Conservation (phyloP, 2,329 filamentous ascomycete genomes). For the Phialophora verrucosa region DNA sequence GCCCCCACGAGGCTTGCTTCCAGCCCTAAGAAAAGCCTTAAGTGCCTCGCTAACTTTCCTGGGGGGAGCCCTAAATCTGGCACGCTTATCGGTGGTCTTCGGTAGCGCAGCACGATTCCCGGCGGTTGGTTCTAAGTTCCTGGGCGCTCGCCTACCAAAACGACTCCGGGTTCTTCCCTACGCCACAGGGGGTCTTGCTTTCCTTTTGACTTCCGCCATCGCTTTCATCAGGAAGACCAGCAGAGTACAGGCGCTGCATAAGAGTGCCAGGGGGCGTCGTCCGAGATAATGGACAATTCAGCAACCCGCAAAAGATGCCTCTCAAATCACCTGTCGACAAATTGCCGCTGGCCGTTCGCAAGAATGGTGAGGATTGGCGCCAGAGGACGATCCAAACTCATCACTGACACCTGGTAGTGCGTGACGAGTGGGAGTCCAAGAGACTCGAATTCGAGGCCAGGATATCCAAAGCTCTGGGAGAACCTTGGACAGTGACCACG, state of each 20-base stretch:
- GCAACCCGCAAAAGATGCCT: slow-evolving; percentile 15
- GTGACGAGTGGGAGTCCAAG: slow-evolving; percentile 59
- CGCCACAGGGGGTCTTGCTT: background rate
- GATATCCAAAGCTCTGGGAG: slow-evolving; percentile 55
- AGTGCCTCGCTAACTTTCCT: background rate
- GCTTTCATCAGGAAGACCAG: background rate
- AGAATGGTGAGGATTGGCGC: slow-evolving; percentile 19
- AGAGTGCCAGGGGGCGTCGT: background rate
- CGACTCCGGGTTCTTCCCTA: background rate
- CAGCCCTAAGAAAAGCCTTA: background rate
- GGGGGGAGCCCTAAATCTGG: background rate
- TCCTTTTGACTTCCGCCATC: background rate
- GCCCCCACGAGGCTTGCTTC: slow-evolving; percentile 1
- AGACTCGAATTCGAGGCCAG: slow-evolving; percentile 53
- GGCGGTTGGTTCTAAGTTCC: background rate
- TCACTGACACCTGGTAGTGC: slow-evolving; percentile 48
- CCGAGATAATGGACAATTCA: background rate
- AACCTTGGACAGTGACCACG: slow-evolving; percentile 58
- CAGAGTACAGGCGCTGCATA: background rate
- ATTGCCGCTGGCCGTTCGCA: slow-evolving; percentile 32
- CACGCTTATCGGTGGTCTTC: background rate
- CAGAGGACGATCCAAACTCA: background rate
- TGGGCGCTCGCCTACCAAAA: background rate
- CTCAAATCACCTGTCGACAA: slow-evolving; percentile 22
- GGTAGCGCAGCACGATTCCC: background rate